These are phyloP conservation scores for Penicillium cinerascens DNA, from an alignment of 495 filamentous ascomycete species.

Conservation along the genomic window DNA sequence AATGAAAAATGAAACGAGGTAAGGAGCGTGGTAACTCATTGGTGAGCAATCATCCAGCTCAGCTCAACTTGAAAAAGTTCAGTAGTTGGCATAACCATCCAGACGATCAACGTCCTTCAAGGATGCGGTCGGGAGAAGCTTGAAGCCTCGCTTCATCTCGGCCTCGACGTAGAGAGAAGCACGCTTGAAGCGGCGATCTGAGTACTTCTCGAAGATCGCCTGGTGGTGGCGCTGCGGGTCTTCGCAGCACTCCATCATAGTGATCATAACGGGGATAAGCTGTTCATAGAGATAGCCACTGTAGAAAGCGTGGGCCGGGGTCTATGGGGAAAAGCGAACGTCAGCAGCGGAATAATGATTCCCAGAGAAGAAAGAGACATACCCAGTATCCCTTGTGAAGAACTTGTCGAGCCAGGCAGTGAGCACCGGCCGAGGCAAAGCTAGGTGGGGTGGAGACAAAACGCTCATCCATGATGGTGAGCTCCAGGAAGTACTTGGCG, in stretches of 20 bases:
- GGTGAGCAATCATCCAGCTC: not conserved
- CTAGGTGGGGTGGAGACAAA: slow-evolving; percentile 90
- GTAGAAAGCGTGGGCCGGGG: slow-evolving; percentile 80
- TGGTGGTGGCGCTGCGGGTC: slow-evolving; percentile 74
- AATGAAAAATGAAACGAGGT: slow-evolving; percentile 12
- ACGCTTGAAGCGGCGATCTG: slow-evolving; percentile 74
- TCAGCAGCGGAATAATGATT: slow-evolving; percentile 26
- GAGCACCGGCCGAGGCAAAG: slow-evolving; percentile 86
- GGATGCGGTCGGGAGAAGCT: slow-evolving; percentile 26
- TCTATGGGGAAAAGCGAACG: slow-evolving; percentile 42
- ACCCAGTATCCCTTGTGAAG: slow-evolving; percentile 90
- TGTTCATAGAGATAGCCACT: slow-evolving; percentile 88
- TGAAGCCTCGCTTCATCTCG: slow-evolving; percentile 61
- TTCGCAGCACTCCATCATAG: slow-evolving; percentile 83
- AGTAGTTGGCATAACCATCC: slow-evolving; percentile 22
- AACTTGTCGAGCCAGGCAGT: slow-evolving; percentile 88
- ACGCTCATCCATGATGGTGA: slow-evolving; percentile 96
- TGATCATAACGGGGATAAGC: slow-evolving; percentile 68
- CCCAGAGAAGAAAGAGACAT: slow-evolving; percentile 37
- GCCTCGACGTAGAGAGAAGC: slow-evolving; percentile 74
- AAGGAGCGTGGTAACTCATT: slow-evolving; percentile 2
- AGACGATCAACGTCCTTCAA: slow-evolving; percentile 15
- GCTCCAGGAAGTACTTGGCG: slow-evolving; percentile 96
- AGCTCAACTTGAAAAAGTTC: not conserved
- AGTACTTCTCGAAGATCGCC: slow-evolving; percentile 89